Base-by-base conservation (phyloP, 352 stramenopile species). In the Phytopythium aichiense region DNA sequence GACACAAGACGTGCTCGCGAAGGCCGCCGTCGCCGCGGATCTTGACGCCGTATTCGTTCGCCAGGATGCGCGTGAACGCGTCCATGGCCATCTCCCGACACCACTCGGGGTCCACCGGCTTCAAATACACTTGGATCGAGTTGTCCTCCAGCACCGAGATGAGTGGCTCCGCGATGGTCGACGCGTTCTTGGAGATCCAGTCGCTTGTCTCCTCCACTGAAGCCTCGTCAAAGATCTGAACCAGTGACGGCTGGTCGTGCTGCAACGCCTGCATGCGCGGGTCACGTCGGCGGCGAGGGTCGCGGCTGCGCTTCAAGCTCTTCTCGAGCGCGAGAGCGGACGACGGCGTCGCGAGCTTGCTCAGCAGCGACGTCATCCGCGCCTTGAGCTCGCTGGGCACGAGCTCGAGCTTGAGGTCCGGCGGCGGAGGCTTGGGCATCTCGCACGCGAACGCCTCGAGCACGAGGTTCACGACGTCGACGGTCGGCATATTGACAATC, bases 131-230 rank as follows among this genome's bases (percentile, higher is more conserved):
- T 60, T 90, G 81, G 22, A 94, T 69, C 23, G 77, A 71, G 59
- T 92, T 91, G 61, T 91, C 77, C 42, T 94, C 82, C 4, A 77
- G 79, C 9, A 94, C 73, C 18, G 82, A 88, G 31, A 94, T 81
- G 12, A 94, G 64, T 20, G 85, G 85, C 57, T 94, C 85, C n/a
- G 81, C 82, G 43, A 90, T 80, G 0, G 85, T 88, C 45, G 84
- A 77, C 51, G 85, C 77, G 61, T 94, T 92, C 60, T 88, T 90
- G 18, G 81, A 90, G 57, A 94, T 77, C 79, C 84, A 91, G 58
- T 92, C 80, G 52, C 77, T 84, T 20, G 86, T 70, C 66, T 89
- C 77, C 42, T 94, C 85, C 1, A 87, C 50, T 2, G 53, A 57
- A 13, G 76, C 73, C 1, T 88, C 81, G 43, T 94, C 85, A 69